Conservation (phyloP, 2,329 filamentous ascomycete genomes). For the Acephala macrosclerotiorum region DNA sequence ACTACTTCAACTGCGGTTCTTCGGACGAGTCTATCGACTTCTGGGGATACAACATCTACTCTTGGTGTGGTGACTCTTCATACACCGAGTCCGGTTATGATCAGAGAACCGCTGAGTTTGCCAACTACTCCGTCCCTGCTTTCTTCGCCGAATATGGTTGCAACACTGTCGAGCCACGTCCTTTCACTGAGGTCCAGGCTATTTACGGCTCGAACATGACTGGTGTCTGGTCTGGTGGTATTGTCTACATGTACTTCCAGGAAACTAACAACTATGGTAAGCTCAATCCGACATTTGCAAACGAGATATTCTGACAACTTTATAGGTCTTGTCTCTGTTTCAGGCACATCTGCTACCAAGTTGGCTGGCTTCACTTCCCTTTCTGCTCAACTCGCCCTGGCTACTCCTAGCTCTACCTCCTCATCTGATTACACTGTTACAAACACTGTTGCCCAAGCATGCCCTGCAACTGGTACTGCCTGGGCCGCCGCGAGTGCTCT, state of each 20-base stretch:
- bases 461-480: slow-evolving; percentile 68
- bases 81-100: slow-evolving; percentile 82
- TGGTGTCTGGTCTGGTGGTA: slow-evolving; percentile 89
- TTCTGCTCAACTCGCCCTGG: slow-evolving; percentile 72
- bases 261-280: slow-evolving; percentile 87
- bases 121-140: slow-evolving; percentile 87
- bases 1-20: slow-evolving; percentile 94
- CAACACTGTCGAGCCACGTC: slow-evolving; percentile 74
- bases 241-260: slow-evolving; percentile 99
- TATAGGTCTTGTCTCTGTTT: slow-evolving; percentile 70
- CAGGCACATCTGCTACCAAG: slow-evolving; percentile 66
- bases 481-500: slow-evolving; percentile 79
- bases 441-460: slow-evolving; percentile 72
- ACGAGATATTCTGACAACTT: slow-evolving; percentile 39
- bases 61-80: slow-evolving; percentile 90
- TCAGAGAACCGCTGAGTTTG: slow-evolving; percentile 84
- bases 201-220: slow-evolving; percentile 86
- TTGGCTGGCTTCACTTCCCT: slow-evolving; percentile 79
- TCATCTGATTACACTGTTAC: slow-evolving; percentile 74
- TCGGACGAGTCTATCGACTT: slow-evolving; percentile 80
- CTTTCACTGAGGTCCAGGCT: slow-evolving; percentile 84
- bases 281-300: slow-evolving; percentile 32
- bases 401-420: slow-evolving; percentile 70
- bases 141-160: slow-evolving; percentile 99
- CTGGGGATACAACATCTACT: slow-evolving; percentile 99